Evolutionary conservation across 176 grass and related monocot genomes (phyloP).

Genomic region (Ananas comosus): DNA sequence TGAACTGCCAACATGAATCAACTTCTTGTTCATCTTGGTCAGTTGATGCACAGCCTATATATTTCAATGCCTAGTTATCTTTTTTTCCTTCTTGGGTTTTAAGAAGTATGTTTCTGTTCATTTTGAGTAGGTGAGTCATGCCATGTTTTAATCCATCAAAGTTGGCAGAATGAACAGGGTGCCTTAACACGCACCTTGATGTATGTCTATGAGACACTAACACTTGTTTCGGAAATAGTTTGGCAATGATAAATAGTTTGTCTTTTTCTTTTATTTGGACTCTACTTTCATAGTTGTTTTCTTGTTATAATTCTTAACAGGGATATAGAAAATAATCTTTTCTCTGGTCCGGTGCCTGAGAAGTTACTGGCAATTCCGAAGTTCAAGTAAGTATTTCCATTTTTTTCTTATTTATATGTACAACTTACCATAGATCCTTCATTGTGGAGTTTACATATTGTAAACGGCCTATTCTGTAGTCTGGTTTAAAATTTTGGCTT

Average conservation of each 20-base stretch:
- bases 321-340: slow-evolving; percentile 94
- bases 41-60: too few species aligned
- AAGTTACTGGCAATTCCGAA: slow-evolving; percentile 68
- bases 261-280: background rate
- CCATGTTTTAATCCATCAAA: too few species aligned
- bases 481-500: background rate
- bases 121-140: too few species aligned
- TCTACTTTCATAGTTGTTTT: background rate
- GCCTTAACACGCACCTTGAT: too few species aligned
- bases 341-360: slow-evolving; percentile 84
- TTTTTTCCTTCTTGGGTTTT: too few species aligned
- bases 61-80: too few species aligned
- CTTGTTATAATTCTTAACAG: slow-evolving; percentile 37
- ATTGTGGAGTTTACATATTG: background rate
- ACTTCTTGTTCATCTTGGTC: too few species aligned
- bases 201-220: background rate
- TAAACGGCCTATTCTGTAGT: background rate
- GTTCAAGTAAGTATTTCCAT: slow-evolving; percentile 65
- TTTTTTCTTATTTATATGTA: background rate
- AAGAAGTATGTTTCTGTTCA: too few species aligned
- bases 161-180: too few species aligned
- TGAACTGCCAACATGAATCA: too few species aligned
- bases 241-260: background rate
- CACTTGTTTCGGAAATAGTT: background rate
- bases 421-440: background rate